Base-by-base conservation (phyloP, 1,139 yeast species). In the Scheffersomyces cryptocercus region DNA sequence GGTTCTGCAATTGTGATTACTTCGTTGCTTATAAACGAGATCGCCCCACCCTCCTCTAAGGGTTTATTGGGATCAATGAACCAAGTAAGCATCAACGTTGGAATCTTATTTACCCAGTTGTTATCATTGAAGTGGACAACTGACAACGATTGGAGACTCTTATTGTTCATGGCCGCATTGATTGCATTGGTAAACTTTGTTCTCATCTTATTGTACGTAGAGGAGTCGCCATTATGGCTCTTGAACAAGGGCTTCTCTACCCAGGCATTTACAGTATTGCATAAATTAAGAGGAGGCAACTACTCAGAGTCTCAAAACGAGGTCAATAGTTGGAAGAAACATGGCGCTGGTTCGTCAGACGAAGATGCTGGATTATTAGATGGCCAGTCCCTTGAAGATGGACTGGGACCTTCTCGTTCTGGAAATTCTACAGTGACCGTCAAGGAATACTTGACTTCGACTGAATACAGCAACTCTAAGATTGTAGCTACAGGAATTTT, bases 191-290 rank as follows among this genome's bases (percentile, higher is more conserved):
- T 57, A 4, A 81, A 84, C 54, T 67, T 82, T 3, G 43, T 76
- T 0, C 58, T 77, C 11, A 65, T 69, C 7, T 44, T 77, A 29
- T 52, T 74, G 2, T 66, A 70, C 37, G 73, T 82, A n/a, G 80
- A 77, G 20, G 97, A 91, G 61, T 84, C 95, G 1, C 97, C 98
- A 3, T 79, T 84, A 61, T 91, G 97, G 97, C 69, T 88, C 29
- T 64, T 70, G 6, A 59, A 59, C 46, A 65, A 69, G 36, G 78
- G 77, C 0, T 44, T 53, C 26, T 49, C 53, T 7, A 49, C 56
- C 13, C 59, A 65, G 42, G 77, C 79, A 3, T 62, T 67, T 44
- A 58, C 61, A 2, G 65, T 62, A 2, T 62, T 73, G 36, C 74
- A 71, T 50, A 57, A 56, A 28, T 56, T 74, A 36, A 62, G 78